A percentile compares a stretch with the other conserved stretches of the same genome.
Conservation (phyloP, 495 filamentous ascomycete species). For the Neurospora pannonica region DNA sequence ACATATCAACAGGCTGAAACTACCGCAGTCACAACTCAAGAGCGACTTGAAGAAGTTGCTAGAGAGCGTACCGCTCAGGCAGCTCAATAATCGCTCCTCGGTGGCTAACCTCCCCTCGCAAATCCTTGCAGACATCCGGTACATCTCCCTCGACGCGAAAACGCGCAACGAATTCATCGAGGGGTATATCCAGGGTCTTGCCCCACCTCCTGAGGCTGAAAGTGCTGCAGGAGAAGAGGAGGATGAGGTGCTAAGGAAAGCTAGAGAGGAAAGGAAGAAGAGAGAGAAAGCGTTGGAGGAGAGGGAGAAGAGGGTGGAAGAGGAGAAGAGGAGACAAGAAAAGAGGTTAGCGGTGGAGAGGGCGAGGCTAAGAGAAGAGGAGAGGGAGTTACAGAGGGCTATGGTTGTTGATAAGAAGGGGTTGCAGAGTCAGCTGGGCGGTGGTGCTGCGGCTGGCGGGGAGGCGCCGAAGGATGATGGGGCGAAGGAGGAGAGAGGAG, state of each 20-base stretch:
- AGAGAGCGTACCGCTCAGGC: constrained; percentile 52
- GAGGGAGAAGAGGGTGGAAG: constrained; percentile 60
- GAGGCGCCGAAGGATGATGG: neutral
- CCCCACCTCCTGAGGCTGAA: constrained; percentile 47
- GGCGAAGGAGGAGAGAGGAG: neutral
- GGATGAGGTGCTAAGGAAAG: constrained; percentile 50
- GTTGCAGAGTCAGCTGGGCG: constrained; percentile 50
- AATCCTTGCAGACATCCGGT: constrained; percentile 69
- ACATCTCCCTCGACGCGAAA: constrained; percentile 63
- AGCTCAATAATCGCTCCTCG: constrained; percentile 57
- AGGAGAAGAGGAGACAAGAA: constrained; percentile 61
- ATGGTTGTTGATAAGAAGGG: constrained; percentile 70
- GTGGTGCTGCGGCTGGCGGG: neutral
- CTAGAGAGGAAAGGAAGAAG: constrained; percentile 53
- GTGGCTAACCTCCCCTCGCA: constrained; percentile 52
- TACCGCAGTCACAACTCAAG: constrained; percentile 63
- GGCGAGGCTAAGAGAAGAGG: constrained; percentile 61
- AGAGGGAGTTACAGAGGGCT: constrained; percentile 67
- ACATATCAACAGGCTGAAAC: constrained; percentile 67
- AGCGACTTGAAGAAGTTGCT: constrained; percentile 71
- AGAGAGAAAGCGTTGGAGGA: constrained; percentile 69
- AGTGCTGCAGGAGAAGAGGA: constrained; percentile 37
- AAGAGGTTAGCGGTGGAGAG: constrained; percentile 57
- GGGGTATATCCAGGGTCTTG: constrained; percentile 64
- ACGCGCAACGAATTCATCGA: constrained; percentile 65